Evolutionary conservation across 2,329 filamentous ascomycete genomes (phyloP), one percentile per base, ranked within the genome.

Genomic region (Ilyonectria destructans): DNA sequence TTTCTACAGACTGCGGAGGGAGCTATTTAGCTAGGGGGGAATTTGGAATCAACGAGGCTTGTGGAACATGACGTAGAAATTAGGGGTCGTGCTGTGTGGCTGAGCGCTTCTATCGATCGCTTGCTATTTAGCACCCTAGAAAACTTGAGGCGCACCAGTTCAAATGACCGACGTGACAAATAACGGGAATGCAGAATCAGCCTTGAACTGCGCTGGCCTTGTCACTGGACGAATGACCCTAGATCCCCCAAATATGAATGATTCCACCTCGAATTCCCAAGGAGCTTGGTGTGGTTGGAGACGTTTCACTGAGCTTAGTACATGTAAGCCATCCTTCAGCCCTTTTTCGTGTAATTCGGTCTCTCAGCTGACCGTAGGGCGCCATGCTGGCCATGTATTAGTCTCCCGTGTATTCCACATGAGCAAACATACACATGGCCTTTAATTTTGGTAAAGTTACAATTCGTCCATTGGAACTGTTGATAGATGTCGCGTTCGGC

Each of bases 21-120:
- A n/a, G 5, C 4, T 17, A 40, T 17, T n/a, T n/a, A n/a, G n/a
- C n/a, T n/a, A n/a, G n/a, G 8, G 13, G 19, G 33, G 4, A n/a
- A 21, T 57, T 64, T 67, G 65, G 65, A 67, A 67, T 67, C 65
- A 63, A n/a, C n/a, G 19, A 54, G 2, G 40, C 40, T 43, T 43
- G 40, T 8, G 40, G 17, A n/a, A 43, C n/a, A 7, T 43, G 31
- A 33, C 31, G 31, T 33, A 33, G 31, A 33, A 12, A 33, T 33
- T 33, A 9, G 31, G 31, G 31, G 31, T 12, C 31, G 31, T 33
- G 31, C n/a, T 19, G 5, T 43, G 37, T 43, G 40, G 40, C 40
- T 43, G 40, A 43, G 40, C n/a, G 40, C 40, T n/a, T n/a, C 17
- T 8, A 8, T 43, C 40, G 15, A 12, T 33, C 8, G 8, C 31